phyloP scores from a whole-genome alignment of 768 basidiomycete genomes.

The Pholiota conissans region DNA sequence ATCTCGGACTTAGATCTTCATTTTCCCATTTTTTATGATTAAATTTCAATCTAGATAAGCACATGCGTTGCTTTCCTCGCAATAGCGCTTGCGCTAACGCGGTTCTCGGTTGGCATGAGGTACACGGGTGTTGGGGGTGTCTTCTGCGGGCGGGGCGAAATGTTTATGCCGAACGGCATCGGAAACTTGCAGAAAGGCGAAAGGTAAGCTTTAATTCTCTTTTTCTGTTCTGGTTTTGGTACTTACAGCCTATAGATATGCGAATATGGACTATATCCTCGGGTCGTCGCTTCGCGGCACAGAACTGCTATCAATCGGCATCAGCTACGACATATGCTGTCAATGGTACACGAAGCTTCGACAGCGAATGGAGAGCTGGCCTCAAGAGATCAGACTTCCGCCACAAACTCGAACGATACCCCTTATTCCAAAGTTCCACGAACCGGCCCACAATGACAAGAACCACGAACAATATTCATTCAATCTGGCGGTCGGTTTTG shows the following conservation, averaged over 20 bases:
- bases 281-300: not conserved
- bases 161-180: too few species aligned
- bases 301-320: not conserved
- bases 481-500: slow-evolving; percentile 23
- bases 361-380: slow-evolving; percentile 10
- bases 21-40: too few species aligned
- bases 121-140: too few species aligned
- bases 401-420: not conserved
- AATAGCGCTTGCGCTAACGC: too few species aligned
- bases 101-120: too few species aligned
- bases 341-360: slow-evolving; percentile 26
- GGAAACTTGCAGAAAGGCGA: too few species aligned
- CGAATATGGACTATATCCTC: slow-evolving; percentile 18
- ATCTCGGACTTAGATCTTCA: too few species aligned
- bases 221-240: too few species aligned
- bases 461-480: slow-evolving; percentile 24
- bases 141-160: too few species aligned
- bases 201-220: too few species aligned
- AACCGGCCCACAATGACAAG: slow-evolving; percentile 20
- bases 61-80: too few species aligned
- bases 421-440: slow-evolving; percentile 29
- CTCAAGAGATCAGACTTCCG: not conserved
- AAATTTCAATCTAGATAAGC: too few species aligned
- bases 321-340: slow-evolving; percentile 34
- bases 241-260: slow-evolving; percentile 12